Conservation (phyloP, 176 grass and related monocot species). For the Phoenix roebelenii region DNA sequence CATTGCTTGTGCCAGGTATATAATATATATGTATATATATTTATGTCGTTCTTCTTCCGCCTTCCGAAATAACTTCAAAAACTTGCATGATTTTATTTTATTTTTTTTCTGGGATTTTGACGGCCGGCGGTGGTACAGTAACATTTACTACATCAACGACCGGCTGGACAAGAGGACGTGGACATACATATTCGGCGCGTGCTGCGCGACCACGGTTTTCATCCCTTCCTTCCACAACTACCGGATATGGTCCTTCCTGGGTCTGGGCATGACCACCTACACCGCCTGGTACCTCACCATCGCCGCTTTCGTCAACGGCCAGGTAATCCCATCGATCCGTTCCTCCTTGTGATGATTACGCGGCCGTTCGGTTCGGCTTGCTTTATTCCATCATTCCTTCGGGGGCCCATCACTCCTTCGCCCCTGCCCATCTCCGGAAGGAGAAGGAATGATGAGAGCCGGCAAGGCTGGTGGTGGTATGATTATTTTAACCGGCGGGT, state of each 20-base stretch:
- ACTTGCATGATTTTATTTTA: too few species aligned
- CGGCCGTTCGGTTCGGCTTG: too few species aligned
- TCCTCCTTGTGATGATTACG: too few species aligned
- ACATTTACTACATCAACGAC: slow-evolving; percentile 88
- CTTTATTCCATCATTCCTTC: too few species aligned
- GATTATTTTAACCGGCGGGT: too few species aligned
- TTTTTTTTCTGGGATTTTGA: too few species aligned
- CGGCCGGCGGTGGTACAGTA: slow-evolving; percentile 8
- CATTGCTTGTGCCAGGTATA: slow-evolving; percentile 61
- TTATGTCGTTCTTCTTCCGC: not conserved
- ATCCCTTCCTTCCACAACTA: slow-evolving; percentile 91
- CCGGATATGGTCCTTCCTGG: slow-evolving; percentile 90
- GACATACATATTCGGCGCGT: slow-evolving; percentile 86
- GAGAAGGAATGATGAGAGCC: too few species aligned
- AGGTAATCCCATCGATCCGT: slow-evolving; percentile 19
- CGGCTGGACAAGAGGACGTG: slow-evolving; percentile 81
- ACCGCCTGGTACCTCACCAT: slow-evolving; percentile 79
- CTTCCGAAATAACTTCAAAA: too few species aligned
- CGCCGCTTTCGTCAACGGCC: slow-evolving; percentile 54
- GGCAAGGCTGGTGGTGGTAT: too few species aligned
- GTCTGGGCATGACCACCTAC: slow-evolving; percentile 81
- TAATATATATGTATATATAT: too few species aligned
- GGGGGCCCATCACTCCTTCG: too few species aligned
- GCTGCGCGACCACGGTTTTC: slow-evolving; percentile 81
- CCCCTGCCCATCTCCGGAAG: too few species aligned